A percentile compares a stretch with the other conserved stretches of the same genome.
These are phyloP conservation scores for Oryza meridionalis DNA, from an alignment of 176 grass and related monocot species.

Conservation along the genomic window DNA sequence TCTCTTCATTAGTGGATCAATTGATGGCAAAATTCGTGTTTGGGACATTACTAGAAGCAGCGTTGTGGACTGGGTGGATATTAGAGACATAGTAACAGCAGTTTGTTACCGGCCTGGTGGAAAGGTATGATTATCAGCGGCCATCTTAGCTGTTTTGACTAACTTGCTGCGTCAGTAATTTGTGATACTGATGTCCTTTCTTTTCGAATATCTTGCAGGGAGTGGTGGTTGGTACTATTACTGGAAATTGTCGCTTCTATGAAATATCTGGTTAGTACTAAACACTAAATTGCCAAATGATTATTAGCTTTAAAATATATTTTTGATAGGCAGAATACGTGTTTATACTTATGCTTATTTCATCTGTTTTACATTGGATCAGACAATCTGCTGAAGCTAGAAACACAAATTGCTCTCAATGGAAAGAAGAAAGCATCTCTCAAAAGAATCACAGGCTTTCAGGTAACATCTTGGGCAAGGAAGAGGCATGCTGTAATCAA, in stretches of 20 bases:
- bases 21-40: constrained; percentile 96
- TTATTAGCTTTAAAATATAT: constrained; percentile 12
- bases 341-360: constrained; percentile 23
- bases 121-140: constrained; percentile 60
- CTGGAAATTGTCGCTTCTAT: constrained; percentile 83
- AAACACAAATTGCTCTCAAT: constrained; percentile 61
- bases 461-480: constrained; percentile 60
- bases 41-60: constrained; percentile 71
- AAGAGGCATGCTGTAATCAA: not conserved
- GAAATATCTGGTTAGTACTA: constrained; percentile 65
- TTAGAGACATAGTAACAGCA: constrained; percentile 82
- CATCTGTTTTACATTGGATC: constrained; percentile 34
- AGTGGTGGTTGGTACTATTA: constrained; percentile 71
- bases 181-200: constrained; percentile 29
- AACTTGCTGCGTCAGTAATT: constrained; percentile 1
- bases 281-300: constrained; percentile 10
- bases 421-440: constrained; percentile 76
- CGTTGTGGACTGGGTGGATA: constrained; percentile 85
- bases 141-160: not conserved
- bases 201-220: constrained; percentile 35
- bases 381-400: constrained; percentile 63
- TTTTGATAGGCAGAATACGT: not conserved
- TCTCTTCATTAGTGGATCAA: constrained; percentile 87
- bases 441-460: constrained; percentile 79
- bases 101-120: constrained; percentile 79